Conservation (phyloP, 805 yeast genomes). For the Candida pini region DNA sequence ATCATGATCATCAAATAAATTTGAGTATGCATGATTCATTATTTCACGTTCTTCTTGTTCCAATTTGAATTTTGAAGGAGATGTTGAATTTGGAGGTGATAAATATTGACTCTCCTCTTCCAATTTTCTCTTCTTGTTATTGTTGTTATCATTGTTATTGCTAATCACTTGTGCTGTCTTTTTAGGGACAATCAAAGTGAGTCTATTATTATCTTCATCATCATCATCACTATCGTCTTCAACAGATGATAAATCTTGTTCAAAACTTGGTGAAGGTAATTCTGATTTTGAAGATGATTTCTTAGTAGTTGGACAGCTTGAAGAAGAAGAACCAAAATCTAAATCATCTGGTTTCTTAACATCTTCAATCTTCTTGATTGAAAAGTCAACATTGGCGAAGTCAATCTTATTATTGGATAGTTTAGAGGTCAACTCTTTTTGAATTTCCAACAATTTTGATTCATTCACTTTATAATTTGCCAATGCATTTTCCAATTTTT, state of each 20-base stretch:
- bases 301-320: conserved; percentile 7
- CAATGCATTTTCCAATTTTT: conserved; percentile 31
- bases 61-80: conserved; percentile 25
- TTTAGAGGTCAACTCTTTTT: conserved; percentile 12
- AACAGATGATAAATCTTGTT: conserved; percentile 18
- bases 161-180: background rate
- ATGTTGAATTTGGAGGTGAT: conserved; percentile 28
- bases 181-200: background rate
- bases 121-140: conserved; percentile 12
- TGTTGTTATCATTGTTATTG: too few relatives aligned
- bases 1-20: conserved; percentile 24
- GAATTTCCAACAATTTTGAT: conserved; percentile 7
- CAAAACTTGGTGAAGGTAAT: conserved; percentile 19
- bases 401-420: conserved; percentile 15
- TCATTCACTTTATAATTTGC: conserved; percentile 12
- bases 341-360: conserved; percentile 24
- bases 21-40: conserved; percentile 22
- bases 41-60: conserved; percentile 21
- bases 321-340: conserved; percentile 15
- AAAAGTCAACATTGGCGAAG: conserved; percentile 10
- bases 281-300: conserved; percentile 5
- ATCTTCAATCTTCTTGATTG: conserved; percentile 8
- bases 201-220: conserved; percentile 11
- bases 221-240: conserved; percentile 16
- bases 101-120: conserved; percentile 17